phyloP scores from a whole-genome alignment of 768 basidiomycete genomes.

The Mycena maculata region DNA sequence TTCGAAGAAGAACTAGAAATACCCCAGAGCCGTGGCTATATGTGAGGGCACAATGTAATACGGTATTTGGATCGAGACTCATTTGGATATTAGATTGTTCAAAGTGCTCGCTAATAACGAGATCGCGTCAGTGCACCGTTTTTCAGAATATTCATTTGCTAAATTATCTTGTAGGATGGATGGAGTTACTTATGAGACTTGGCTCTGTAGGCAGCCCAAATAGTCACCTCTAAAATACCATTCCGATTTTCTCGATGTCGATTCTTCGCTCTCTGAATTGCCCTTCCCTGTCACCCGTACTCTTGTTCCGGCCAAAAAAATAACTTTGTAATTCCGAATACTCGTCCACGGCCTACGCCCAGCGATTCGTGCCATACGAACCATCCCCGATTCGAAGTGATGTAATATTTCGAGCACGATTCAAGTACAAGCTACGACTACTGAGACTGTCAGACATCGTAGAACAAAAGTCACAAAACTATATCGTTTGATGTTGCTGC shows the following conservation, averaged over 20 bases:
- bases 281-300: too few species aligned
- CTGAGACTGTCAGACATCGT: too few species aligned
- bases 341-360: too few species aligned
- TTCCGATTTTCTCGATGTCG: background rate
- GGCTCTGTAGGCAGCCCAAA: constrained; percentile 2
- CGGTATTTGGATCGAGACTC: background rate
- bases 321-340: background rate
- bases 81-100: background rate
- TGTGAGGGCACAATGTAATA: constrained; percentile 4
- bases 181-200: constrained; percentile 12
- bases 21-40: constrained; percentile 9
- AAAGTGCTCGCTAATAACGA: constrained; percentile 9
- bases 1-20: background rate
- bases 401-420: too few species aligned
- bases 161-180: background rate
- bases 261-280: background rate
- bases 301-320: too few species aligned
- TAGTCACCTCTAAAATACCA: background rate
- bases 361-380: too few species aligned
- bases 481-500: background rate
- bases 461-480: too few species aligned
- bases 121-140: constrained; percentile 10
- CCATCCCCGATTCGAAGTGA: too few species aligned
- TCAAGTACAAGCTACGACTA: too few species aligned
- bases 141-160: background rate